Conservation (phyloP, 805 yeast genomes). For the Starmerella vitae region DNA sequence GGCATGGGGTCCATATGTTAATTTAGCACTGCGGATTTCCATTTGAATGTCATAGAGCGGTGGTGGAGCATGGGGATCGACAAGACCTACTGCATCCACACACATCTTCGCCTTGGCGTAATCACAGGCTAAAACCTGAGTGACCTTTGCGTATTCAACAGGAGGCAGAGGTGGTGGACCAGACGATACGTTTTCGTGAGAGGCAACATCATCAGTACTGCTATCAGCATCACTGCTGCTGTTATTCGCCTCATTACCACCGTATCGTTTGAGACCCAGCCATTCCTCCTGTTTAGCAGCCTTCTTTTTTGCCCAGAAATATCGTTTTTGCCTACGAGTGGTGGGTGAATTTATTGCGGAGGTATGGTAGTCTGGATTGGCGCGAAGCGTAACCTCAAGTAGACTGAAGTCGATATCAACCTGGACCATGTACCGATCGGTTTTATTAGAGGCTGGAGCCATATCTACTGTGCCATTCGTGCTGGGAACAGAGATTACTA, state of each 20-base stretch:
- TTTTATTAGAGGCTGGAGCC: constrained; percentile 33
- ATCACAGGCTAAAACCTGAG: constrained; percentile 53
- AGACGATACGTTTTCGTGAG: background rate
- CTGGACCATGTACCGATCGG: constrained; percentile 45
- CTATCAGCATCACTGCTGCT: background rate
- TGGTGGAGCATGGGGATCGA: constrained; percentile 15
- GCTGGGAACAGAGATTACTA: constrained; percentile 45
- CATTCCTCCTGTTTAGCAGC: constrained; percentile 32
- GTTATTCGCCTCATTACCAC: constrained; percentile 17
- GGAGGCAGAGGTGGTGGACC: constrained; percentile 6
- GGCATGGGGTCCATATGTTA: constrained; percentile 93
- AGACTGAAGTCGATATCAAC: constrained; percentile 36
- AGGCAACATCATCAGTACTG: background rate
- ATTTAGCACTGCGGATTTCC: constrained; percentile 43
- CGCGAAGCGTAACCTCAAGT: constrained; percentile 48
- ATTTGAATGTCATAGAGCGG: constrained; percentile 42
- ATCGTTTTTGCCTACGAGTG: background rate
- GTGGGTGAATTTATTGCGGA: constrained; percentile 7
- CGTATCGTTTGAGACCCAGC: constrained; percentile 67
- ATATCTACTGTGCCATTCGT: constrained; percentile 49
- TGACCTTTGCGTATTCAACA: constrained; percentile 71
- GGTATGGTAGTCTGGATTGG: constrained; percentile 48
- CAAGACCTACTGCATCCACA: constrained; percentile 60
- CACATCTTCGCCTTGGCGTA: constrained; percentile 43
- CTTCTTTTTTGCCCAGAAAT: constrained; percentile 2